A percentile compares a stretch with the other conserved stretches of the same genome.
phyloP scores from a whole-genome alignment of 805 yeast genomes.

The Hanseniaspora hatyaiensis region DNA sequence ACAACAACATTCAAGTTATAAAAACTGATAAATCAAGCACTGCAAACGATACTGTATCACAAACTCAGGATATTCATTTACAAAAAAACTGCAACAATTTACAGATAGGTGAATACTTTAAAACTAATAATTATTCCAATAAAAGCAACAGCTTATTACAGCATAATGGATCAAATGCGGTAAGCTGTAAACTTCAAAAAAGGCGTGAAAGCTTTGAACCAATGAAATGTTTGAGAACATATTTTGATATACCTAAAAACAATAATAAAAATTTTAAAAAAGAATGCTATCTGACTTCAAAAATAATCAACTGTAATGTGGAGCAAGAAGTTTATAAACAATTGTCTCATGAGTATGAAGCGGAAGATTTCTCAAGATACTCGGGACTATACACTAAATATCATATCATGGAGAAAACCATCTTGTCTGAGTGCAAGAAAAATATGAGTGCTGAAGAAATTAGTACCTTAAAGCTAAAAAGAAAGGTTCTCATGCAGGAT shows the following conservation, averaged over 20 bases:
- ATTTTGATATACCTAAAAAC: not conserved
- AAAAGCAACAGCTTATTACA: no score
- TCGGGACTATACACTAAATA: not conserved
- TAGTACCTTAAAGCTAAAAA: not conserved
- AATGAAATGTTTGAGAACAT: not conserved
- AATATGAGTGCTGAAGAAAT: not conserved
- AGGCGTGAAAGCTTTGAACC: not conserved
- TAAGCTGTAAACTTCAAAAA: not conserved
- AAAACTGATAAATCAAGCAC: no score
- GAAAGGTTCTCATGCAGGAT: constrained; percentile 8
- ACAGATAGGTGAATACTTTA: no score
- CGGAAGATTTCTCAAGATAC: constrained; percentile 1
- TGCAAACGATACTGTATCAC: not conserved
- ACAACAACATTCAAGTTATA: no score
- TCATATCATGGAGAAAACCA: not conserved
- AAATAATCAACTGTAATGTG: not conserved
- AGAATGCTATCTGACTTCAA: no score
- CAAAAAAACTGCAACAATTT: no score
- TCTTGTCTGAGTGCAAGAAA: no score
- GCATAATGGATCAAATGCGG: no score
- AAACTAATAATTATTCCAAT: no score
- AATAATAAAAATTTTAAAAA: not conserved
- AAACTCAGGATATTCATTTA: no score
- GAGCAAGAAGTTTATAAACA: constrained; percentile 3
- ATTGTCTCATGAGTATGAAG: constrained; percentile 11